Evolutionary conservation across 129 eudicot species (phyloP), one percentile per base, ranked within the genome.

Genomic region (Solidago caesia): DNA sequence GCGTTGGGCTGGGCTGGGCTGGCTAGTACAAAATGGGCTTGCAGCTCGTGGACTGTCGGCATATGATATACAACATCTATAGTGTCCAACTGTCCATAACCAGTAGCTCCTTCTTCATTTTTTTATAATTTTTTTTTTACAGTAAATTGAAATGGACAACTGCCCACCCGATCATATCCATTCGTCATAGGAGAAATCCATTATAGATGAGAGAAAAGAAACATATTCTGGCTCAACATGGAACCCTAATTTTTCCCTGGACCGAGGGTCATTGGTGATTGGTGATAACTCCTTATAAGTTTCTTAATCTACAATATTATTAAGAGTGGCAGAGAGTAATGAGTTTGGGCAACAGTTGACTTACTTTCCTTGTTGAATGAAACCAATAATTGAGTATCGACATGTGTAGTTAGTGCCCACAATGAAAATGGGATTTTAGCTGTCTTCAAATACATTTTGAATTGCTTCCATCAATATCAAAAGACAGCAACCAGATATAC

Each of bases 321-420:
- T 21, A 21, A 21, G 21, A 21, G 21, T 21, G 21, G 21, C 21
- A 21, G 21, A 21, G 70, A 15, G 42, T 41, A 65, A 16, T 21
- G 4, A 48, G 73, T 6, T 63, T 71, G 51, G 59, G 25, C 72
- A 26, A 78, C 16, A 46, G 62, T 79, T 57, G 75, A 67, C 83
- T 2, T 65, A 39, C 6, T 51, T 51, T 64, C 59, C 49, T 15
- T 49, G 14, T 53, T 64, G 56, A 60, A 59, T 68, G 52, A 45
- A 68, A 58, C 63, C 72, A 64, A 53, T 79, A 39, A 71, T 75
- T 15, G 77, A 42, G 43, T 26, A 33, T 65, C 44, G 67, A 71
- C 69, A 79, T 79, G 74, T 12, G 12, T 56, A 56, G 77, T 29
- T 48, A 77, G 78, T 79, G 83, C 75, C 79, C 83, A 79, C 83